Percentiles rank a stretch among this genome's conserved stretches.
phyloP scores from a whole-genome alignment of 164 flowering plant species.

The Tinospora cordifolia region DNA sequence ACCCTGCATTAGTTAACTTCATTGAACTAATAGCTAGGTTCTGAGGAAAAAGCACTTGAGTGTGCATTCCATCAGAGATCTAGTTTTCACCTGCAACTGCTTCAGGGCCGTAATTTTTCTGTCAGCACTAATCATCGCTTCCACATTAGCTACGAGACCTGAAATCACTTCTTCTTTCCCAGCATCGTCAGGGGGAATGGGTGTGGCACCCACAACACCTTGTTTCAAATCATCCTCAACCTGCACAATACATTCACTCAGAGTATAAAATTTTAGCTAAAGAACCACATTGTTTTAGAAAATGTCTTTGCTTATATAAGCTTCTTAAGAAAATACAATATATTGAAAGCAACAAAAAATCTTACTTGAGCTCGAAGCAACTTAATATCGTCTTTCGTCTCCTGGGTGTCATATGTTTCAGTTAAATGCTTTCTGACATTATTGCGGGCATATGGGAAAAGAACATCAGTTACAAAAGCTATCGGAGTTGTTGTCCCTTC shows the following conservation, averaged over 20 bases:
- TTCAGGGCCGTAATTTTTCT: conserved; percentile 84
- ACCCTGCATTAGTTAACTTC: conserved; percentile 44
- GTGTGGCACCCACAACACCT: conserved; percentile 62
- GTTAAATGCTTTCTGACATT: conserved; percentile 77
- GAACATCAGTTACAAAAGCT: conserved; percentile 87
- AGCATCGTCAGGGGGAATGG: conserved; percentile 59
- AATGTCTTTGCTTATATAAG: too few species aligned
- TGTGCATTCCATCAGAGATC: background rate
- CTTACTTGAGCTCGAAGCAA: conserved; percentile 77
- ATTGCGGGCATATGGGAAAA: conserved; percentile 93
- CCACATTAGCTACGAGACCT: conserved; percentile 81
- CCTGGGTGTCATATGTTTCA: conserved; percentile 65
- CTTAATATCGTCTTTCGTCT: conserved; percentile 84
- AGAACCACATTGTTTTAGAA: too few species aligned
- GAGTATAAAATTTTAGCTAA: too few species aligned
- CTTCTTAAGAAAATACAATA: background rate
- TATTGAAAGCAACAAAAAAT: conserved; percentile 2
- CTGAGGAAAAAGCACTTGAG: background rate
- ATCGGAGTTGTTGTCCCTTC: conserved; percentile 98
- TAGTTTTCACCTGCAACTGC: conserved; percentile 60
- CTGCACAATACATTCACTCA: conserved; percentile 30
- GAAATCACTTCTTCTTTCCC: conserved; percentile 79
- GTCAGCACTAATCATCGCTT: conserved; percentile 92
- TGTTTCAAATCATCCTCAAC: conserved; percentile 62
- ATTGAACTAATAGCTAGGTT: background rate